phyloP scores from a whole-genome alignment of 371 early-diverging fungal genomes.

The Mucor indicus region DNA sequence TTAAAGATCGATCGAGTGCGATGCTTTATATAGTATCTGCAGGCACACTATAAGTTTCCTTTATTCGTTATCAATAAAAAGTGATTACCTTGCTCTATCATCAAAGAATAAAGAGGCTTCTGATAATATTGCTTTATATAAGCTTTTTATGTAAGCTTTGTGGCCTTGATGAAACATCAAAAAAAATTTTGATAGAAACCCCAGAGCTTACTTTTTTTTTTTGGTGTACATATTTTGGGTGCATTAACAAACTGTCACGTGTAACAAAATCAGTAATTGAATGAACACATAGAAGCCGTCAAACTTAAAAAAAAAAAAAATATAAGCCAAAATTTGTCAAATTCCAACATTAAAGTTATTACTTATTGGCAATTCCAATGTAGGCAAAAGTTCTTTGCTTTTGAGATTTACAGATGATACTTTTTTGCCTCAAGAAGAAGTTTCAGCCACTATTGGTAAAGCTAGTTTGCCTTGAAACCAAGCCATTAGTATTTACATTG shows the following conservation, averaged over 20 bases:
- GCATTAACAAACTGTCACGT: too few relatives aligned
- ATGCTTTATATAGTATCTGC: slow-evolving; percentile 32
- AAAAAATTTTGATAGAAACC: too few relatives aligned
- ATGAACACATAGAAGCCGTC: too few relatives aligned
- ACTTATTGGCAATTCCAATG: slow-evolving; percentile 98
- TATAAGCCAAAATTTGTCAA: too few relatives aligned
- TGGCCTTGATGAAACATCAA: too few relatives aligned
- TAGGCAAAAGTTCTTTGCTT: slow-evolving; percentile 98
- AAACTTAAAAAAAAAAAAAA: too few relatives aligned
- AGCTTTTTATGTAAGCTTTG: slow-evolving; percentile 26
- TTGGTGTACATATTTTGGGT: too few relatives aligned
- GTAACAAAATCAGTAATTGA: too few relatives aligned
- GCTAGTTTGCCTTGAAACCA: too few relatives aligned
- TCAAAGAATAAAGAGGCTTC: slow-evolving; percentile 42
- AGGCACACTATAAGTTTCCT: not conserved
- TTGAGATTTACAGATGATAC: slow-evolving; percentile 97
- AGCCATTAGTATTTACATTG: too few relatives aligned
- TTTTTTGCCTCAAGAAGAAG: slow-evolving; percentile 91
- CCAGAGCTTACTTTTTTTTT: too few relatives aligned
- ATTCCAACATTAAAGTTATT: slow-evolving; percentile 91
- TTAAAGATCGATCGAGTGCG: slow-evolving; percentile 23
- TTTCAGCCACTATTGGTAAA: slow-evolving; percentile 94
- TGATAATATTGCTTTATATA: slow-evolving; percentile 34
- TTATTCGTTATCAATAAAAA: not conserved
- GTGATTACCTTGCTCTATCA: slow-evolving; percentile 37